Evolutionary conservation across 805 yeast genomes (phyloP).

Genomic region (Nakazawaea sp.): DNA sequence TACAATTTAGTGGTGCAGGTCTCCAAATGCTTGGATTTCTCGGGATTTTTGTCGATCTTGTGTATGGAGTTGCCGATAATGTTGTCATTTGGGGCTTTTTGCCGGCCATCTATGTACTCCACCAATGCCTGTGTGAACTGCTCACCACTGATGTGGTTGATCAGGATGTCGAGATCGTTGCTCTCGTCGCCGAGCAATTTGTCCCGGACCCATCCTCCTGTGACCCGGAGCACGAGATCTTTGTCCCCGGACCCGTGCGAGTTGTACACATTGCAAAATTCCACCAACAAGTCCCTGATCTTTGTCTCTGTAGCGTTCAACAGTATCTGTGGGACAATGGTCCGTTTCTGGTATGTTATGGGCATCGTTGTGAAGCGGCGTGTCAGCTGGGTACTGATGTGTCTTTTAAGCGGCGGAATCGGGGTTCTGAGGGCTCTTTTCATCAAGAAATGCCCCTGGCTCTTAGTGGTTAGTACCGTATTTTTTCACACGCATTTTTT

Average conservation of each 20-base stretch:
- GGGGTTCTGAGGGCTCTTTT: constrained; percentile 1
- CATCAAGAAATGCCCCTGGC: no score
- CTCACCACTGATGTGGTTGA: constrained; percentile 79
- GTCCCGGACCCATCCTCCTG: constrained; percentile 99
- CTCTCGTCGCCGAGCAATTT: constrained; percentile 75
- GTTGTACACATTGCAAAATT: constrained; percentile 33
- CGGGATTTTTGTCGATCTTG: constrained; percentile 88
- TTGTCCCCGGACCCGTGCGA: constrained; percentile 10
- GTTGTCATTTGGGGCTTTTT: constrained; percentile 10
- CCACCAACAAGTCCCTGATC: constrained; percentile 32
- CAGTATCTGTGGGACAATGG: constrained; percentile 15
- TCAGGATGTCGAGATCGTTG: constrained; percentile 89
- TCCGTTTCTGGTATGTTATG: background rate
- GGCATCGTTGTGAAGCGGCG: constrained; percentile 5
- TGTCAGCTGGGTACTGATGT: background rate
- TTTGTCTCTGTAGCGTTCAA: constrained; percentile 35
- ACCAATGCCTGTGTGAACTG: constrained; percentile 68
- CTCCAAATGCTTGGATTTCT: constrained; percentile 91
- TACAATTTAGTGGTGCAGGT: constrained; percentile 89
- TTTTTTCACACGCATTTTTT: background rate
- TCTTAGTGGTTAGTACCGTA: background rate
- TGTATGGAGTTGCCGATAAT: constrained; percentile 39
- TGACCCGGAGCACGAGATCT: constrained; percentile 61
- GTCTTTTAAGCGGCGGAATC: background rate
- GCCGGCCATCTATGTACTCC: constrained; percentile 32